Evolutionary conservation across 192 early-diverging fungal genomes (phyloP), one percentile per base, ranked within the genome.

Genomic region (Coemansia aciculifera): DNA sequence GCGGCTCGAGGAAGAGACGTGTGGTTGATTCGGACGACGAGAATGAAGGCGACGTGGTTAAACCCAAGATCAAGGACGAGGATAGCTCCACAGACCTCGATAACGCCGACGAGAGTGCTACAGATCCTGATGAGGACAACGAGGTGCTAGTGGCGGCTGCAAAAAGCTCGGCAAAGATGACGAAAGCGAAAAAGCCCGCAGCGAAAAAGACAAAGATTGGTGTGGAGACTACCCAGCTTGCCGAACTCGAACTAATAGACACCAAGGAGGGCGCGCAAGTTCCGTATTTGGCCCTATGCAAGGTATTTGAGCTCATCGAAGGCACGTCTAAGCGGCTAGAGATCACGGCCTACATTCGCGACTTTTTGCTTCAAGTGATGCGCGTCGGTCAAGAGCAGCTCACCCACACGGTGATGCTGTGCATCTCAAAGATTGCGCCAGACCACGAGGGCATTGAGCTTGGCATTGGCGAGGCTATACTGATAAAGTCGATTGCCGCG

Each of bases 381-480:
- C 29, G 37, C 27, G 42, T 72, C 17, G 73, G 36, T 36, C 61
- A 71, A 36, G n/a, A 74, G 60, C 72, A 83, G 63, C 81, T 83
- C 34, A 61, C 65, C 11, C 83, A 91, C 32, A 84, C 87, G 59
- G 88, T 98, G 17, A 98, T 98, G 76, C 80, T 98, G 49, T 98
- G 96, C 69, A 85, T 98, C 32, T 94, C 95, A 75, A 95, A 92
- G 77, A 91, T 72, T 86, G 91, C 65, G n/a, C 96, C 98, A 0
- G 95, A 99, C 66, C 94, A 97, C 73, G 95, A 98, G 81, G 93
- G 92, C 29, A 84, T 96, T 27, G 98, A 99, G 81, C 83, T 99
- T 24, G 97, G 97, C 6, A 90, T 99, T 62, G 98, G 98, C 36
- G 96, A 98, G 68, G 90, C 91, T 19, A 84, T 95, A 5, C 75